phyloP scores from a whole-genome alignment of 192 early-diverging fungal species.

The Endogone sp. region DNA sequence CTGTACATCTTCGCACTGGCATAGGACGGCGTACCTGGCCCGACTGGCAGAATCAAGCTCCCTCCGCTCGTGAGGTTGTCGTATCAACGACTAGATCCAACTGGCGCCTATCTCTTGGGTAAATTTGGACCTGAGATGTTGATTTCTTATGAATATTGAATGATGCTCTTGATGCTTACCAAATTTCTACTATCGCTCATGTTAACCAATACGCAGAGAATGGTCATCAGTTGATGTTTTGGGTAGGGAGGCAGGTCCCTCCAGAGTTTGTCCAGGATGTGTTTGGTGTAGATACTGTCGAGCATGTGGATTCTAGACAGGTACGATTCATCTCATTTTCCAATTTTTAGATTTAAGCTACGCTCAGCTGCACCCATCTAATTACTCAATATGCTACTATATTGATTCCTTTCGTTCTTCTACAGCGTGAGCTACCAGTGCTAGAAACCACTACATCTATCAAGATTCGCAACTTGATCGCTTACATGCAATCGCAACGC shows the following conservation, averaged over 20 bases:
- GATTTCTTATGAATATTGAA: neutral
- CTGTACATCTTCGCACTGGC: too few species aligned
- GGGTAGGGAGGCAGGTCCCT: slow-evolving; percentile 76
- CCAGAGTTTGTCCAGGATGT: slow-evolving; percentile 63
- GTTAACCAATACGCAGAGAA: slow-evolving; percentile 54
- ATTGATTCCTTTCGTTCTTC: neutral
- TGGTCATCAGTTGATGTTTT: slow-evolving; percentile 73
- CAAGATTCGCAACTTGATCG: slow-evolving; percentile 62
- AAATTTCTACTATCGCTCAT: slow-evolving; percentile 8
- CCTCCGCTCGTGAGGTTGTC: slow-evolving; percentile 72
- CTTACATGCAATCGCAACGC: slow-evolving; percentile 60
- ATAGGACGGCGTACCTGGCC: slow-evolving; percentile 28
- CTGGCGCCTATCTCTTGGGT: slow-evolving; percentile 82
- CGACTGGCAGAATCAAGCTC: slow-evolving; percentile 54
- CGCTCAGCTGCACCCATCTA: slow-evolving; percentile 1
- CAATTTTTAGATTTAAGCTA: neutral
- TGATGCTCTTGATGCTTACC: neutral
- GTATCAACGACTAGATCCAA: slow-evolving; percentile 65
- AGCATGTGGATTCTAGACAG: slow-evolving; percentile 63
- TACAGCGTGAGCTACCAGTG: slow-evolving; percentile 61
- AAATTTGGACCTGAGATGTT: neutral
- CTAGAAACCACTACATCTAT: slow-evolving; percentile 58
- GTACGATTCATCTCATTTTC: slow-evolving; percentile 36
- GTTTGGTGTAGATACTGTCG: slow-evolving; percentile 75
- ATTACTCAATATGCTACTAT: neutral